phyloP scores from a whole-genome alignment of 1,284 basidiomycete species.

The Cutaneotrichosporon mucoides region DNA sequence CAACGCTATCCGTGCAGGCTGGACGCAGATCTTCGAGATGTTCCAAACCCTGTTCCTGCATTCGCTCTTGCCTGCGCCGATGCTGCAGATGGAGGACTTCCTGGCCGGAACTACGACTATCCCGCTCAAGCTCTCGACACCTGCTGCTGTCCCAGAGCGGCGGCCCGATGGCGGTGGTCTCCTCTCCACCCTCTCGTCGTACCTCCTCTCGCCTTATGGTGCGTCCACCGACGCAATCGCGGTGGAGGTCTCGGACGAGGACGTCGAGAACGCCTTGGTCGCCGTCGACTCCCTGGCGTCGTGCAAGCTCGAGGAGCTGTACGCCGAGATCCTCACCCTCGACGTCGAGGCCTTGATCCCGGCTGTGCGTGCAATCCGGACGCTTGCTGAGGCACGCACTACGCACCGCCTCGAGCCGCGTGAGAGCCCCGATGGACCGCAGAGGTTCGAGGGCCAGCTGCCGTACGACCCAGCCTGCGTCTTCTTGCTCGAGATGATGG shows the following conservation, averaged over 20 bases:
- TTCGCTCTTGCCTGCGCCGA: conserved; percentile 76
- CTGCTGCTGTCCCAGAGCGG: conserved; percentile 59
- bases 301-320: conserved; percentile 90
- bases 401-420: conserved; percentile 30
- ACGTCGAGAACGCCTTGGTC: conserved; percentile 89
- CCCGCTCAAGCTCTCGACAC: conserved; percentile 71
- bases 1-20: conserved; percentile 89
- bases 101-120: conserved; percentile 83
- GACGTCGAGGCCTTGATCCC: conserved; percentile 73
- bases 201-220: conserved; percentile 91
- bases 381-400: conserved; percentile 64
- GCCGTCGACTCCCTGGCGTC: conserved; percentile 93
- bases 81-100: conserved; percentile 98
- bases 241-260: conserved; percentile 76
- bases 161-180: conserved; percentile 85
- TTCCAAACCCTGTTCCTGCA: conserved; percentile 94
- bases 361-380: conserved; percentile 79
- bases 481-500: conserved; percentile 90
- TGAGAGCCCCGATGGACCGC: conserved; percentile 57
- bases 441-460: conserved; percentile 53
- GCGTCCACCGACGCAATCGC: conserved; percentile 61
- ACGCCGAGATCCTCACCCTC: conserved; percentile 82
- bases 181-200: conserved; percentile 89
- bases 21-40: conserved; percentile 97
- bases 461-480: conserved; percentile 92